phyloP scores from a whole-genome alignment of 371 early-diverging fungal genomes.

The Mucor indicus region DNA sequence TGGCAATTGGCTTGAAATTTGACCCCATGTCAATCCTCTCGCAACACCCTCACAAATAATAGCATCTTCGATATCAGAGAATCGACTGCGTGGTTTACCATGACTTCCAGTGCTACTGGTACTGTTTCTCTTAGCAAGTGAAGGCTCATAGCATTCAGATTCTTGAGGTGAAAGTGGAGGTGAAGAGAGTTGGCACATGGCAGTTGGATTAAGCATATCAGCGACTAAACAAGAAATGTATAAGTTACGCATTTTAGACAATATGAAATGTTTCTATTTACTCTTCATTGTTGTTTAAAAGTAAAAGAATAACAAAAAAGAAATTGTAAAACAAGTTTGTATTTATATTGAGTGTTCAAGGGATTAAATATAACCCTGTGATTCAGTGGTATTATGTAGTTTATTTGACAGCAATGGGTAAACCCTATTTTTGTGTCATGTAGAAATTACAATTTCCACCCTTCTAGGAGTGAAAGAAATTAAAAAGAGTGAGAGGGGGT shows the following conservation, averaged over 20 bases:
- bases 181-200: conserved; percentile 24
- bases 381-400: not conserved
- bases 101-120: conserved; percentile 4
- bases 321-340: not conserved
- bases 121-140: not conserved
- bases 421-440: not conserved
- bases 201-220: conserved; percentile 44
- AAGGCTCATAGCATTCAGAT: not conserved
- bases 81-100: conserved; percentile 49
- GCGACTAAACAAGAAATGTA: conserved; percentile 21
- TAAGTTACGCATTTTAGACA: no score
- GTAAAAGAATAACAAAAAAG: not conserved
- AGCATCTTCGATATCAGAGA: conserved; percentile 44
- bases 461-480: no score
- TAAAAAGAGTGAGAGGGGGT: no score
- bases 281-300: conserved; percentile 27
- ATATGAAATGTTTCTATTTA: no score
- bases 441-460: conserved; percentile 7
- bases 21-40: conserved; percentile 49
- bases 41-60: conserved; percentile 51
- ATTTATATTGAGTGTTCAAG: not conserved
- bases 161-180: conserved; percentile 38
- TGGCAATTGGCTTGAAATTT: conserved; percentile 48
- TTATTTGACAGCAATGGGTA: not conserved
- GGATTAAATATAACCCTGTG: not conserved